phyloP scores from a whole-genome alignment of 495 filamentous ascomycete species.

The Xylaria cubensis region DNA sequence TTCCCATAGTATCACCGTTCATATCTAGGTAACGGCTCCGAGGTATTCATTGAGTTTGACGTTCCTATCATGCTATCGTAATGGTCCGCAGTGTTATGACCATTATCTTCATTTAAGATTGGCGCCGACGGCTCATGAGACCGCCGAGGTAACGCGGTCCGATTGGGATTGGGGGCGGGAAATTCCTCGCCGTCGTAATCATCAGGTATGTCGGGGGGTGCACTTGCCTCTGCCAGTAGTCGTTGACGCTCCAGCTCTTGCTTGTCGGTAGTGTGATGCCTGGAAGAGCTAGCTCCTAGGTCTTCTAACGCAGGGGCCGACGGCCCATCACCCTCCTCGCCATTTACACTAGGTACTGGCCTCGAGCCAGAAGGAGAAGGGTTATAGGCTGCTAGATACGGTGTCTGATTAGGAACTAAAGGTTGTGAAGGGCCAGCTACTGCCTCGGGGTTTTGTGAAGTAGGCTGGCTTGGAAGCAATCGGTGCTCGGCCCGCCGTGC shows the following conservation, averaged over 20 bases:
- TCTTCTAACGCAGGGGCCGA: conserved; percentile 57
- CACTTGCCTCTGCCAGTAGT: conserved; percentile 73
- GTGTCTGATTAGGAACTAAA: conserved; percentile 31
- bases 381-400: conserved; percentile 41
- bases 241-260: conserved; percentile 80
- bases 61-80: conserved; percentile 39
- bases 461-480: conserved; percentile 74
- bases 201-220: conserved; percentile 62
- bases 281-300: conserved; percentile 43
- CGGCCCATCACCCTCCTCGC: conserved; percentile 36
- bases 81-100: conserved; percentile 49
- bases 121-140: conserved; percentile 68
- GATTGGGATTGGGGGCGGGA: conserved; percentile 30
- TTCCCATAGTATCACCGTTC: conserved; percentile 41
- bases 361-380: conserved; percentile 40
- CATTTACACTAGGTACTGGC: conserved; percentile 9
- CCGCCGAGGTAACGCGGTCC: conserved; percentile 20
- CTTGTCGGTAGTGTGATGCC: conserved; percentile 73
- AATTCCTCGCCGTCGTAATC: conserved; percentile 49
- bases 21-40: conserved; percentile 54
- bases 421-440: conserved; percentile 58
- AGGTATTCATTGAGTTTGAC: conserved; percentile 27
- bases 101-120: conserved; percentile 67
- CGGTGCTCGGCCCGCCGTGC: conserved; percentile 70
- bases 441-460: conserved; percentile 43